Conservation (phyloP, 768 basidiomycete species). For the Trametes gibbosa region DNA sequence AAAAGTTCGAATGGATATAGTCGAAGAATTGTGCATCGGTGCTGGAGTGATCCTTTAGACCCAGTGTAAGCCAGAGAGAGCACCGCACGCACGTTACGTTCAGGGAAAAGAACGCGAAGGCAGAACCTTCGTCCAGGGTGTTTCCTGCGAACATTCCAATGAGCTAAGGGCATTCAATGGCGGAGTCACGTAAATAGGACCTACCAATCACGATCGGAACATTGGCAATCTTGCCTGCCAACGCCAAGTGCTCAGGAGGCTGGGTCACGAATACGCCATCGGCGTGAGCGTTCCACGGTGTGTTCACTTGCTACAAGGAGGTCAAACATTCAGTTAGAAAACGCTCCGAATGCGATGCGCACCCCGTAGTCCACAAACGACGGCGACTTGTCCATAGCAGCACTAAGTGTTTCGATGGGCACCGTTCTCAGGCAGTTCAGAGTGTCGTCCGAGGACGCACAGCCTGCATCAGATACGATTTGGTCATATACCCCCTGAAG, state of each 20-base stretch:
- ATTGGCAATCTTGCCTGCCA: slow-evolving; percentile 11
- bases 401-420: slow-evolving; percentile 4
- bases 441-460: slow-evolving; percentile 8
- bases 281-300: slow-evolving; percentile 16
- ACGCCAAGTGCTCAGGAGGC: slow-evolving; percentile 3
- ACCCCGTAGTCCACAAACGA: slow-evolving; percentile 8
- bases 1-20: slow-evolving; percentile 1
- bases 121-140: slow-evolving; percentile 22
- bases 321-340: background rate
- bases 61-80: accelerated
- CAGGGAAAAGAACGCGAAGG: slow-evolving; percentile 5
- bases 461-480: slow-evolving; percentile 11
- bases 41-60: background rate
- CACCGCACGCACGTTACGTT: slow-evolving; percentile 14
- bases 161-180: background rate
- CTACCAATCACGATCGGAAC: slow-evolving; percentile 21
- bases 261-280: slow-evolving; percentile 21
- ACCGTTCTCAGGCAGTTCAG: slow-evolving; percentile 21
- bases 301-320: background rate
- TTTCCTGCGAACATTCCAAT: background rate
- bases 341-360: no score
- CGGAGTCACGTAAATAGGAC: background rate
- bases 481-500: slow-evolving; percentile 8
- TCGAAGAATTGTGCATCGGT: slow-evolving; percentile 7
- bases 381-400: slow-evolving; percentile 9